phyloP scores from a whole-genome alignment of 108 stramenopile genomes.

The Cyclostephanos tholiformis region DNA sequence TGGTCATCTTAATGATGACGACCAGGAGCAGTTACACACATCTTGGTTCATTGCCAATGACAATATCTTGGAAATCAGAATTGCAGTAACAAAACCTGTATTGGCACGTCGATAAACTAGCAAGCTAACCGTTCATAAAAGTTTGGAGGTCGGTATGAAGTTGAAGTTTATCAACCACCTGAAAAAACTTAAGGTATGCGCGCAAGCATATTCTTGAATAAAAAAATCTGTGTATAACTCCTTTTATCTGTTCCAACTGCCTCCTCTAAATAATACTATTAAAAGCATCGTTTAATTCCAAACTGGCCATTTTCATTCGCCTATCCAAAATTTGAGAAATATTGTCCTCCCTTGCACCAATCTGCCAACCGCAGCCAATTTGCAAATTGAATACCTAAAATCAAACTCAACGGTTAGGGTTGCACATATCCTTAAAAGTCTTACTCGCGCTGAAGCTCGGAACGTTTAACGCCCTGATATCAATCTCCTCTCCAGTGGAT shows the following conservation, averaged over 20 bases:
- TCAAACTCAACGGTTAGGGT: constrained; percentile 44
- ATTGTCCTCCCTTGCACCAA: neutral
- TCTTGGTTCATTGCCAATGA: too few species aligned
- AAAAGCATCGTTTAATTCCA: neutral
- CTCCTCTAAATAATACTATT: neutral
- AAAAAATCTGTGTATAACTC: neutral
- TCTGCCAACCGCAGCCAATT: neutral
- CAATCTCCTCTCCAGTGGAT: constrained; percentile 87
- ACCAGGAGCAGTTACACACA: too few species aligned
- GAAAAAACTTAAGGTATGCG: neutral
- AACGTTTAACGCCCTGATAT: constrained; percentile 71
- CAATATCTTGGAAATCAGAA: too few species aligned
- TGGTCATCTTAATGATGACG: too few species aligned
- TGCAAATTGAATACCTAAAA: neutral
- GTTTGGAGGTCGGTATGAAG: too few species aligned
- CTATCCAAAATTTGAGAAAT: neutral
- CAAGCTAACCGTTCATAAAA: neutral
- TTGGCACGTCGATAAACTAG: too few species aligned
- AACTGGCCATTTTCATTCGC: neutral
- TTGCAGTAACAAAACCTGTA: too few species aligned
- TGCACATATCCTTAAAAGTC: constrained; percentile 85
- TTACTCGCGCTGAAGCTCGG: constrained; percentile 85
- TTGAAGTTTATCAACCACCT: neutral
- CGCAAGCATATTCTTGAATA: neutral
- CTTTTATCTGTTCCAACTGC: neutral